These are phyloP conservation scores for Neolentinus lepideus DNA, from an alignment of 1,284 basidiomycete species.

Conservation along the genomic window DNA sequence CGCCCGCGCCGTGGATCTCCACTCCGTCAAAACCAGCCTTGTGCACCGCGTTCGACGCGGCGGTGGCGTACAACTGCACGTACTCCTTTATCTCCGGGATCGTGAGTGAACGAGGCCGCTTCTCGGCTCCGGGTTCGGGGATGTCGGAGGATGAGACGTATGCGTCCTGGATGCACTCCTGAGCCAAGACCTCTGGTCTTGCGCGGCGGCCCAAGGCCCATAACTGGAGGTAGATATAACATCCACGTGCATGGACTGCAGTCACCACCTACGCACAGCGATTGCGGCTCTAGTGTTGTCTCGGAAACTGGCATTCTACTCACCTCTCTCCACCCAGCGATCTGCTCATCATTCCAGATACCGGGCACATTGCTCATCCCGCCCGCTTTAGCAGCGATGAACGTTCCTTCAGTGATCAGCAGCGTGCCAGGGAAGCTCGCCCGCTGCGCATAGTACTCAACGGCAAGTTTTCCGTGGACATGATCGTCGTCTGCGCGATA, in stretches of 20 bases:
- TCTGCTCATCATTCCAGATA: constrained; percentile 38
- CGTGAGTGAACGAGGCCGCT: constrained; percentile 17
- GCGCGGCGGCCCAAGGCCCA: constrained; percentile 39
- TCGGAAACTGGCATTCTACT: constrained; percentile 4
- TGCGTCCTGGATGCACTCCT: constrained; percentile 16
- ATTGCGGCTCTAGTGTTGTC: background rate
- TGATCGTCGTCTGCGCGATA: constrained; percentile 22
- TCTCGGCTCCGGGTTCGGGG: constrained; percentile 15
- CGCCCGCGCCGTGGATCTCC: constrained; percentile 29
- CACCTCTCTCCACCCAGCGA: constrained; percentile 39
- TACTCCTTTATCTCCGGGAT: constrained; percentile 36
- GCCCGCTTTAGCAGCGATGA: constrained; percentile 31
- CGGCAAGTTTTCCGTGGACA: constrained; percentile 21
- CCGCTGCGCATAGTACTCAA: constrained; percentile 42
- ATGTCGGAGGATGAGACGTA: constrained; percentile 31
- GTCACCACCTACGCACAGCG: constrained; percentile 17
- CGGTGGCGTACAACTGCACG: constrained; percentile 26
- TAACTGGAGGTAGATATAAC: constrained; percentile 37
- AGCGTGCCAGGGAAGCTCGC: constrained; percentile 35
- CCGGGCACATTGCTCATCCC: constrained; percentile 31
- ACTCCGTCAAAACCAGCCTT: constrained; percentile 42
- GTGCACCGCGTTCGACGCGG: constrained; percentile 33
- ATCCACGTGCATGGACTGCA: constrained; percentile 24
- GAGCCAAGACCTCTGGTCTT: constrained; percentile 19
- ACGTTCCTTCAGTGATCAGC: constrained; percentile 40